Percentiles rank a stretch among this genome's conserved stretches.
Evolutionary conservation across 129 eudicot genomes (phyloP).

Genomic region (Smallanthus sonchifolius): DNA sequence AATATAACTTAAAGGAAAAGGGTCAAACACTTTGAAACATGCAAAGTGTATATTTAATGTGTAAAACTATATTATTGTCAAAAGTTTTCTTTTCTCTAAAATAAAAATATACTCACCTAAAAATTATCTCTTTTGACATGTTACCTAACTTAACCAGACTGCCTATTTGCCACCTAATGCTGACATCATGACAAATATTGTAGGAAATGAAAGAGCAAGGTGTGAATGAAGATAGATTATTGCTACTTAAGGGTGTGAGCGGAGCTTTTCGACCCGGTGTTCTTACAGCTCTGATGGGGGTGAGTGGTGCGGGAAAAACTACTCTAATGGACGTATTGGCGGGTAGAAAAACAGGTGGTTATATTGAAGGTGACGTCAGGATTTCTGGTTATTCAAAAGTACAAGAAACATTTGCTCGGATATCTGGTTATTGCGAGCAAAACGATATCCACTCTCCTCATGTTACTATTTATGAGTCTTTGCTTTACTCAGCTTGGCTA

Average conservation of each 20-base stretch:
- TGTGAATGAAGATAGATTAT: conserved; percentile 50
- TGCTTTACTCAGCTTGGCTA: conserved; percentile 91
- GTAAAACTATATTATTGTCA: too few relatives aligned
- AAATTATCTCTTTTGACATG: too few relatives aligned
- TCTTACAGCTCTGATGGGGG: conserved; percentile 92
- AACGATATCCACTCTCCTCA: conserved; percentile 88
- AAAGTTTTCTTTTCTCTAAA: not conserved
- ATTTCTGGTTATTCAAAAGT: conserved; percentile 78
- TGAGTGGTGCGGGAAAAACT: conserved; percentile 95
- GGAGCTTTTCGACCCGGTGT: conserved; percentile 90
- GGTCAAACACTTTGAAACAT: not conserved
- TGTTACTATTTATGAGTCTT: conserved; percentile 78
- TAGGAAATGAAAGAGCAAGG: conserved; percentile 91
- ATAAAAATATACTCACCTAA: too few relatives aligned
- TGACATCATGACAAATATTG: not conserved
- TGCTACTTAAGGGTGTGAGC: conserved; percentile 66
- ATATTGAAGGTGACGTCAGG: conserved; percentile 57
- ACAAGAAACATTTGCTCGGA: conserved; percentile 86
- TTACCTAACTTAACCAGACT: too few relatives aligned
- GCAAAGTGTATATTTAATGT: not conserved
- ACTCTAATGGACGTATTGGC: conserved; percentile 91
- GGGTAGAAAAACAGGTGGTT: conserved; percentile 90
- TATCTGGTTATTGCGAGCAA: conserved; percentile 91
- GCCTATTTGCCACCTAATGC: not conserved
- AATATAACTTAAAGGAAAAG: not conserved